Conservation (phyloP, 73 alveolate genomes). For the Paramecium primaurelia region DNA sequence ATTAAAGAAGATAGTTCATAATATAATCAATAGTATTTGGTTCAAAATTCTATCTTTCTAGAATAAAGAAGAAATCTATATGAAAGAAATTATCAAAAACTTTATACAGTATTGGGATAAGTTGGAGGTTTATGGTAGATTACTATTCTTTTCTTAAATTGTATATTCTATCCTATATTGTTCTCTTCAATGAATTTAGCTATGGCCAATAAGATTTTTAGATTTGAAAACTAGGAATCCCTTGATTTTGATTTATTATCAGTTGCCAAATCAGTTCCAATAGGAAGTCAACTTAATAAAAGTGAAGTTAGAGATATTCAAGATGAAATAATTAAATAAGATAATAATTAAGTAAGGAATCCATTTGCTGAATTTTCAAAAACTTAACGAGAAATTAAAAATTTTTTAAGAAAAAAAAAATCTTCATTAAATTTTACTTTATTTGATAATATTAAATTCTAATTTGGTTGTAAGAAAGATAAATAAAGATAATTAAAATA, state of each 20-base stretch:
- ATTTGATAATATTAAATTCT: background rate
- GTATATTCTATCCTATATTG: background rate
- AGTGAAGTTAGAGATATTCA: background rate
- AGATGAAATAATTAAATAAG: background rate
- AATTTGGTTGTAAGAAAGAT: background rate
- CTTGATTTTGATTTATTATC: background rate
- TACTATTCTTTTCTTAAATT: background rate
- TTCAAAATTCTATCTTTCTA: background rate
- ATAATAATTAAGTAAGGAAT: background rate
- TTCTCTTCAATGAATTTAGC: background rate
- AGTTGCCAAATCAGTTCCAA: background rate
- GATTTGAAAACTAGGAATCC: background rate
- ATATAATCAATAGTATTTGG: background rate
- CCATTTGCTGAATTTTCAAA: background rate
- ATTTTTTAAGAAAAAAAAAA: background rate
- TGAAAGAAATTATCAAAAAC: background rate
- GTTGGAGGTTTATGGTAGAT: slow-evolving; percentile 40
- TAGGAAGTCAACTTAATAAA: background rate
- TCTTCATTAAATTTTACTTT: background rate
- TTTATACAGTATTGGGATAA: background rate
- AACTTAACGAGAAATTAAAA: background rate
- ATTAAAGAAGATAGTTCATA: background rate
- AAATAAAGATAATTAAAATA: background rate
- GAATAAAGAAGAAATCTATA: background rate
- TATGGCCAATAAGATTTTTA: slow-evolving; percentile 8